Evolutionary conservation across 768 basidiomycete genomes (phyloP).

Genomic region (Mycena belliarum): DNA sequence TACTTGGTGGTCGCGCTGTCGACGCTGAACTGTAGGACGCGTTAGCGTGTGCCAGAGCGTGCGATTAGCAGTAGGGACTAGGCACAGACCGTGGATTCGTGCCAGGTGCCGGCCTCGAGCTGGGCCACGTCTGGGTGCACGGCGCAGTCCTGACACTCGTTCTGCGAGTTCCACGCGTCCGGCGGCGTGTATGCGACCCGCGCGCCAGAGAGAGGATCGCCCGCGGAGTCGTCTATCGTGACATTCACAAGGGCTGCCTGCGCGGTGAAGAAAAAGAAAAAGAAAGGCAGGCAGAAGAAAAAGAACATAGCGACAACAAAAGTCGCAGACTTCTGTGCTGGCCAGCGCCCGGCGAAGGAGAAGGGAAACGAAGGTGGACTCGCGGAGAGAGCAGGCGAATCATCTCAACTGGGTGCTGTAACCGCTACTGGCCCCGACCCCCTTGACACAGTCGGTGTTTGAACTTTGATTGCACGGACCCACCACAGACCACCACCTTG

Average conservation of each 20-base stretch:
- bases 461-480: too few relatives aligned
- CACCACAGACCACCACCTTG: too few relatives aligned
- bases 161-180: slow-evolving; percentile 33
- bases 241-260: slow-evolving; percentile 33
- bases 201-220: slow-evolving; percentile 31
- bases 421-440: too few relatives aligned
- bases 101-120: slow-evolving; percentile 35
- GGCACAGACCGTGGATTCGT: slow-evolving; percentile 29
- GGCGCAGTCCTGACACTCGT: slow-evolving; percentile 28
- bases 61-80: neutral
- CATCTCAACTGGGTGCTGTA: too few relatives aligned
- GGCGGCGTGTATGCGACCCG: slow-evolving; percentile 34
- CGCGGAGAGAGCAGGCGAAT: neutral
- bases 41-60: slow-evolving; percentile 1
- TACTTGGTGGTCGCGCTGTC: slow-evolving; percentile 13
- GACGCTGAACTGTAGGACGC: slow-evolving; percentile 17
- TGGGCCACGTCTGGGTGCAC: slow-evolving; percentile 24
- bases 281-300: neutral
- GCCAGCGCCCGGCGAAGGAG: slow-evolving; percentile 11
- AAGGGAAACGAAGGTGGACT: neutral
- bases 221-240: slow-evolving; percentile 44
- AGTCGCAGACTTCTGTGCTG: slow-evolving; percentile 19
- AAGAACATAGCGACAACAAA: slow-evolving; percentile 13
- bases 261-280: slow-evolving; percentile 9
- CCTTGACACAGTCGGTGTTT: too few relatives aligned